phyloP scores from a whole-genome alignment of 148 eudicot species.

The Rhododendron ovatum region DNA sequence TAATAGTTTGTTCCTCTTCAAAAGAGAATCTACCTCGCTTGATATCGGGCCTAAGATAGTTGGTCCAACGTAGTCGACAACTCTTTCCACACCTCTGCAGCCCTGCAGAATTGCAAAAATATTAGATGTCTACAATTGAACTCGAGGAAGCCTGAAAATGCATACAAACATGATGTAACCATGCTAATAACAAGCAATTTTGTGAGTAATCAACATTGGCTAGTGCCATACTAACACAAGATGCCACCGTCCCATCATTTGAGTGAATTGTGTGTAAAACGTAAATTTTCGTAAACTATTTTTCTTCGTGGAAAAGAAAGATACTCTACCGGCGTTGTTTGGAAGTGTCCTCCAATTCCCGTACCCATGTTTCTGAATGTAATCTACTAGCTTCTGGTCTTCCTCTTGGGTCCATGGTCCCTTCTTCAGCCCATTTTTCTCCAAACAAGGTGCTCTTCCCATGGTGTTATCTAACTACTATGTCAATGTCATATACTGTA shows the following conservation, averaged over 20 bases:
- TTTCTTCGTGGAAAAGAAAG: not conserved
- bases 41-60: slow-evolving; percentile 91
- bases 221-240: not conserved
- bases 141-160: not conserved
- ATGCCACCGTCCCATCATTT: not conserved
- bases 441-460: slow-evolving; percentile 98
- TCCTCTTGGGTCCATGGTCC: slow-evolving; percentile 99
- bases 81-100: slow-evolving; percentile 97
- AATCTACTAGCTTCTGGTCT: slow-evolving; percentile 75
- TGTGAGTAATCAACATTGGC: not conserved
- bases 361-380: slow-evolving; percentile 76
- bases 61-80: slow-evolving; percentile 89
- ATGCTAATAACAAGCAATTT: not conserved
- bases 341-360: slow-evolving; percentile 98
- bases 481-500: not conserved
- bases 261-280: not conserved
- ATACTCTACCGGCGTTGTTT: slow-evolving; percentile 75
- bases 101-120: slow-evolving; percentile 33
- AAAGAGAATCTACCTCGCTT: slow-evolving; percentile 86
- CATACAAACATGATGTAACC: not conserved
- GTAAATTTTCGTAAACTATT: not conserved
- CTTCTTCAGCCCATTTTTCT: slow-evolving; percentile 80
- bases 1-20: slow-evolving; percentile 90
- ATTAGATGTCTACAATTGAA: not conserved
- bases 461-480: slow-evolving; percentile 20